Conservation (phyloP, 2,329 filamentous ascomycete genomes). For the Akanthomyces dipterigenus region DNA sequence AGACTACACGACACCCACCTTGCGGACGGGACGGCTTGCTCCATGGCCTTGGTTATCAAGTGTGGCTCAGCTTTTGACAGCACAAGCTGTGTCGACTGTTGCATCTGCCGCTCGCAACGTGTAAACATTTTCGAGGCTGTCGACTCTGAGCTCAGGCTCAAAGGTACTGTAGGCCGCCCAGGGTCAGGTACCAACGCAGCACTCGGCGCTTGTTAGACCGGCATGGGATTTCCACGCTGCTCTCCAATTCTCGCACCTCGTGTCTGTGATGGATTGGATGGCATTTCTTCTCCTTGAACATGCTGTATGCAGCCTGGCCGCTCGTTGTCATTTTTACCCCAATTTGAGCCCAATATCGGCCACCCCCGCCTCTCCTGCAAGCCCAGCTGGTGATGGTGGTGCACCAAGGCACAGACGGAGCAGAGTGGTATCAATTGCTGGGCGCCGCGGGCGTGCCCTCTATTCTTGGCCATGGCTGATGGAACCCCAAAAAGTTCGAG, state of each 20-base stretch:
- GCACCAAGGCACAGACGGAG: no score
- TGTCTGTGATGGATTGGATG: background rate
- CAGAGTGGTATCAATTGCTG: no score
- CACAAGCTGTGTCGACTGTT: background rate
- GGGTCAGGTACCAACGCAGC: slow-evolving; percentile 7
- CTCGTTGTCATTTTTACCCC: background rate
- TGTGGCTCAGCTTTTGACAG: background rate
- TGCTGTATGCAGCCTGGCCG: background rate
- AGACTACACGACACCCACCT: no score
- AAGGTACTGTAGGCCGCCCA: background rate
- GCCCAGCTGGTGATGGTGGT: background rate
- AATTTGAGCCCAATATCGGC: slow-evolving; percentile 2
- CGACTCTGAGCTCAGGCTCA: background rate
- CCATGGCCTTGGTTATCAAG: background rate
- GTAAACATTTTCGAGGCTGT: background rate
- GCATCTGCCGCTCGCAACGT: background rate
- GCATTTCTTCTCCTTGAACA: background rate
- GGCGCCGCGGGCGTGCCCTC: no score
- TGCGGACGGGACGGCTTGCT: no score
- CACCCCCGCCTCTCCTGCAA: background rate
- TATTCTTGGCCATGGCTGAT: background rate
- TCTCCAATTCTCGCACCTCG: background rate
- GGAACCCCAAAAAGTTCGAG: slow-evolving; percentile 1
- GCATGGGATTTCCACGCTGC: background rate
- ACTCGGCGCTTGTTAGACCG: background rate